A percentile compares a stretch with the other conserved stretches of the same genome.
These are phyloP conservation scores for Candida quercuum DNA, from an alignment of 805 yeast genomes.

Conservation along the genomic window DNA sequence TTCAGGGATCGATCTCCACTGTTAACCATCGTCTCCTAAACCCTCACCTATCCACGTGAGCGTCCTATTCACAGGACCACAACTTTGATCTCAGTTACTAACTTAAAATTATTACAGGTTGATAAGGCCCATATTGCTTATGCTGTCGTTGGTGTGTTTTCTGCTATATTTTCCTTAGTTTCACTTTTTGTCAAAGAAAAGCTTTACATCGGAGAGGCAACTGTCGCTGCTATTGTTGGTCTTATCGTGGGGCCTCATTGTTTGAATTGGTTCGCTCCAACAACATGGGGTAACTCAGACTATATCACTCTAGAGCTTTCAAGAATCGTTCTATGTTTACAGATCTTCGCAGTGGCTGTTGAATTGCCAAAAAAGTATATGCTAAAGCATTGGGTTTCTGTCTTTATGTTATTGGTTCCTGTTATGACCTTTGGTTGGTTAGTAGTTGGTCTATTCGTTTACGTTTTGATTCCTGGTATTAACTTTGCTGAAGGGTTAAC, in stretches of 20 bases:
- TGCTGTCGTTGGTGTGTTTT: slow-evolving; percentile 80
- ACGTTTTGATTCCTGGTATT: slow-evolving; percentile 70
- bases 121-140: slow-evolving; percentile 80
- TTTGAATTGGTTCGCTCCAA: slow-evolving; percentile 76
- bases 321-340: slow-evolving; percentile 77
- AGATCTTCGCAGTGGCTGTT: slow-evolving; percentile 91
- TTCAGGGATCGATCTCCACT: too few relatives aligned
- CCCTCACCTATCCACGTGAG: too few relatives aligned
- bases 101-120: slow-evolving; percentile 19
- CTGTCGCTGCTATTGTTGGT: slow-evolving; percentile 82
- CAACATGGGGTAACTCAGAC: slow-evolving; percentile 82
- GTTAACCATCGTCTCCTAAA: too few relatives aligned
- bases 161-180: slow-evolving; percentile 72
- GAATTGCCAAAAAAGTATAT: slow-evolving; percentile 88
- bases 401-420: slow-evolving; percentile 67
- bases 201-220: slow-evolving; percentile 86
- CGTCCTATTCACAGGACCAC: not conserved
- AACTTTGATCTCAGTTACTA: too few relatives aligned
- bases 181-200: slow-evolving; percentile 81
- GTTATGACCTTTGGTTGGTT: slow-evolving; percentile 93
- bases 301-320: slow-evolving; percentile 77
- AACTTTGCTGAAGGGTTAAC: slow-evolving; percentile 66
- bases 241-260: slow-evolving; percentile 86
- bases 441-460: slow-evolving; percentile 71
- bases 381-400: slow-evolving; percentile 78